Base-by-base conservation (phyloP, 257 asterid genomes). In the Oldenlandia corymbosa region DNA sequence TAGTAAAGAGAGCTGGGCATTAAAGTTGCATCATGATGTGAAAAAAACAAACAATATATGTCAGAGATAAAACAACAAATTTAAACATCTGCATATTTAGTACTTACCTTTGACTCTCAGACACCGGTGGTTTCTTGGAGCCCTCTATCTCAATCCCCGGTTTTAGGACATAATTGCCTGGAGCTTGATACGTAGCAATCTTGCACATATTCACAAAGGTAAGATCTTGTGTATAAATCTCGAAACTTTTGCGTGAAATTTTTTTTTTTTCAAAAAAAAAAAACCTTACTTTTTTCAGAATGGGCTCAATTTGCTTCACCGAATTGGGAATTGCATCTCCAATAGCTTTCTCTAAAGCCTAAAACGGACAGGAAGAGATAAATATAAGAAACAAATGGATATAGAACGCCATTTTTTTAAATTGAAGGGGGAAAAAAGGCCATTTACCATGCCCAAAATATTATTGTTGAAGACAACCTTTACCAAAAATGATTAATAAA, bases 311-410 rank as follows among this genome's bases (percentile, higher is more conserved):
- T 76, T 84, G 82, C 78, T 73, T 72, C 63, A 62, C 81, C 32
- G 89, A 76, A 76, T 82, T 83, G 67, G 95, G 94, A 80, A 81
- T 72, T 73, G 79, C 76, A 59, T 85, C 86, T 78, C 90, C 95
- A 75, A 82, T 72, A 74, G 99, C 92, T 83, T 80, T 93, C 84
- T 93, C 99, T 80, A 93, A 73, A 58, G 85, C 94, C 99, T 93
- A 64, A 51, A 32, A 68, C 32, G 56, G 51, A 65, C 5, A 27
- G 52, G 65, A 74, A 62, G 68, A 63, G 45, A 67, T 64, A 32
- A n/a, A n/a, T 51, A 34, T 5, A 57, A 45, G 64, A 50, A 64
- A 51, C 34, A 47, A 31, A 48, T 42, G 28, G 65, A 42, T 27
- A 24, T 31, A 62, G 34, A 53, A 68, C 5, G 63, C 47, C 57